phyloP scores from a whole-genome alignment of 345 rosid species.

The Pistacia vera region DNA sequence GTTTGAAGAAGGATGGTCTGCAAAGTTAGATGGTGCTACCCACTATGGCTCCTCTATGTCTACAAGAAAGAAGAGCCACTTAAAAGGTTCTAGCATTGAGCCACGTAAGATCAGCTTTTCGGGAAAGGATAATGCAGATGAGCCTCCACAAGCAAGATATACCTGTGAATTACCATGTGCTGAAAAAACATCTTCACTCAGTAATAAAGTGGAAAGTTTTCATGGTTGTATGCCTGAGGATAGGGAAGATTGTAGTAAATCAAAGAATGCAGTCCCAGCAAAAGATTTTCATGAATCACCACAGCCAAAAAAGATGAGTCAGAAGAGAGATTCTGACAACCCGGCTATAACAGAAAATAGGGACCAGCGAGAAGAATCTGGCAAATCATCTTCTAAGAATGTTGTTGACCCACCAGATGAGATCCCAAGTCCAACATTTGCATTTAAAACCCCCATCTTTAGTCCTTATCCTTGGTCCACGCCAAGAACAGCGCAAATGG shows the following conservation, averaged over 20 bases:
- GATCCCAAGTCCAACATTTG: conserved; percentile 68
- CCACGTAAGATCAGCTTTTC: conserved; percentile 46
- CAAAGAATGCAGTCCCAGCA: neutral
- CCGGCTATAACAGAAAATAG: conserved; percentile 31
- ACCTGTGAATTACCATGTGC: conserved; percentile 38
- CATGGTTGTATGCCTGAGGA: conserved; percentile 31
- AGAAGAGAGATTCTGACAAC: conserved; percentile 31
- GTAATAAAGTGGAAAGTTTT: conserved; percentile 36
- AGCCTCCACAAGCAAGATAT: conserved; percentile 36
- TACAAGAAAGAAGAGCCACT: conserved; percentile 39
- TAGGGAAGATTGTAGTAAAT: conserved; percentile 23
- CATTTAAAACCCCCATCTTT: conserved; percentile 41
- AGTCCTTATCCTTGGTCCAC: conserved; percentile 45
- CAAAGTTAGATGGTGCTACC: conserved; percentile 33
- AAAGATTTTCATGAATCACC: too few relatives aligned
- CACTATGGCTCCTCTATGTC: conserved; percentile 39
- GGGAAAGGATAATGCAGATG: conserved; percentile 38
- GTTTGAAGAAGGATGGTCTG: conserved; percentile 50
- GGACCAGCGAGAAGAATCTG: conserved; percentile 38
- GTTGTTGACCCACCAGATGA: conserved; percentile 38
- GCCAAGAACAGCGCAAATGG: conserved; percentile 42
- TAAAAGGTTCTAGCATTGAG: conserved; percentile 34
- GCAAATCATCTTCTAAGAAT: conserved; percentile 32
- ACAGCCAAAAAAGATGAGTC: conserved; percentile 29
- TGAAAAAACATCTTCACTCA: conserved; percentile 51